Conservation (phyloP, 441 rosid species). For the Populus tomentosa region DNA sequence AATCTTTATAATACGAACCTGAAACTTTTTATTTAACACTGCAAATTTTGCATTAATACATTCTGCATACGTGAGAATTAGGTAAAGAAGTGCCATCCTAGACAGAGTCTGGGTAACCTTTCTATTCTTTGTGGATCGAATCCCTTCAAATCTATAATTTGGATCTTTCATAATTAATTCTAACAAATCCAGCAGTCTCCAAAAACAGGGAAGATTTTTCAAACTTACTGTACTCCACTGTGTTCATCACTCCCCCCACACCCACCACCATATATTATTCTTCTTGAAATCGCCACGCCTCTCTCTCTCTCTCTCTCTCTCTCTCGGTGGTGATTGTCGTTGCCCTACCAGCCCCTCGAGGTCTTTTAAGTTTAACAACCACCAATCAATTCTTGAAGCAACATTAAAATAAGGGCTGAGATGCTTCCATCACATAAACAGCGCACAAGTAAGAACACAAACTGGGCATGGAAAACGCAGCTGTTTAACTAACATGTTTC, state of each 20-base stretch:
- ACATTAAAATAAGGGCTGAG: neutral
- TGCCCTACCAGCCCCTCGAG: neutral
- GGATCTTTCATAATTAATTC: neutral
- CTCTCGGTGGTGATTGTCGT: neutral
- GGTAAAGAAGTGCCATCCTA: too few species aligned
- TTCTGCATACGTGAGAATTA: too few species aligned
- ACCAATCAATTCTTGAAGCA: neutral
- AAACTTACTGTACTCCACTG: neutral
- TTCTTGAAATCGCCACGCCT: neutral
- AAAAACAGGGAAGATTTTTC: too few species aligned
- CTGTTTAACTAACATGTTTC: neutral
- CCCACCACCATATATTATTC: neutral
- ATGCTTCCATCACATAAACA: neutral
- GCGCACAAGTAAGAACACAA: neutral
- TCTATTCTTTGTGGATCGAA: too few species aligned
- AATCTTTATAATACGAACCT: too few species aligned
- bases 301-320: neutral
- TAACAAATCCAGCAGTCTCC: neutral
- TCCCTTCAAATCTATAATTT: too few species aligned
- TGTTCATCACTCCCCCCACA: neutral
- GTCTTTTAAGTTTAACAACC: neutral
- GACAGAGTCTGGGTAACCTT: too few species aligned
- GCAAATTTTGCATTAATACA: too few species aligned
- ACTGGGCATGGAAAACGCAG: neutral
- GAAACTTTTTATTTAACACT: too few species aligned